Evolutionary conservation across 176 grass and related monocot species (phyloP), one percentile per base, ranked within the genome.

Genomic region (Poa pratensis): DNA sequence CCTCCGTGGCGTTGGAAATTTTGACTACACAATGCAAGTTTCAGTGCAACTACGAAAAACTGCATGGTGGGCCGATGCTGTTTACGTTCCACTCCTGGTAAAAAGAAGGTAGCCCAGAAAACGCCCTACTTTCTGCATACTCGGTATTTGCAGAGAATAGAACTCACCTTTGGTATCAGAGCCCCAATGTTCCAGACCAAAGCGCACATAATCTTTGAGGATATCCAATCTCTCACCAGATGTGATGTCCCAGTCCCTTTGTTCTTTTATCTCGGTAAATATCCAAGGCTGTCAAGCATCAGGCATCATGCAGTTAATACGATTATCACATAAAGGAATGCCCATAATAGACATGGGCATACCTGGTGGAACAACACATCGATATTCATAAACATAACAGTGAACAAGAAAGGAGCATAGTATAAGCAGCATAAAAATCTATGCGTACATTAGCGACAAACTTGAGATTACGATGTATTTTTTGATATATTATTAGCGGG

Each of bases 251-350:
- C 96, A 98, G 80, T 98, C 87, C 69, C 70, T 93, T 82, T 98
- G 89, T 93, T 98, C 96, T 87, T 98, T 98, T 81, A 98, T 92
- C 86, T 98, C 96, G 42, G 96, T 98, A 90, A 98, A 95, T 95
- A 98, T 85, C 96, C 96, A 98, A 64, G 96, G 93, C 93, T 98
- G 90, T 59, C 26, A 89, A 69, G 62, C 15, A 50, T 73, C 35
- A 82, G 19, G 20, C 35, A 19, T 8, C 74, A 89, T 50, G 34
- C 27, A 81, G 40, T 39, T 46, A 28, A 82, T 75, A 66, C 5
- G 69, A 52, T 11, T 27, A 83, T n/a, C 61, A 19, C 14, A 52
- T 27, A 27, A 73, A 68, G 14, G 19, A 50, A 49, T 16, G 76
- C 48, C 70, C 58, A 50, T 43, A 42, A 9, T 10, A 43, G 39